phyloP scores from a whole-genome alignment of 192 early-diverging fungal genomes.

The Gamsiella multidivaricata region DNA sequence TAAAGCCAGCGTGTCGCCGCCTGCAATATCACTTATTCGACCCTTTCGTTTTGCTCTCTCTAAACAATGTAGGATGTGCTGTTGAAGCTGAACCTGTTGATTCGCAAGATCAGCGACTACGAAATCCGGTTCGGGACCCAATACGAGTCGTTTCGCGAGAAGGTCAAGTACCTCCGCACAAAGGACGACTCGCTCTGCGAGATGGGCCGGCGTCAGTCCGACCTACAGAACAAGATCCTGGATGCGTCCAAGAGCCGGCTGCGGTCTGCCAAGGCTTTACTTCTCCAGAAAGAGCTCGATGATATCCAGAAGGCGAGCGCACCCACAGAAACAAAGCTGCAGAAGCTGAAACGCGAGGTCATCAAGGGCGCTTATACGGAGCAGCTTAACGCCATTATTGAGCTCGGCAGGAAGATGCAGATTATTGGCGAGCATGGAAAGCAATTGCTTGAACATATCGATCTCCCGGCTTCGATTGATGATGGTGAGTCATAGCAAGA shows the following conservation, averaged over 20 bases:
- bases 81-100: constrained; percentile 46
- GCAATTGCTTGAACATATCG: constrained; percentile 43
- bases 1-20: too few species aligned
- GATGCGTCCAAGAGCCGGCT: constrained; percentile 40
- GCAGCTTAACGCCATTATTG: constrained; percentile 46
- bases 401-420: constrained; percentile 52
- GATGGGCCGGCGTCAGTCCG: constrained; percentile 46
- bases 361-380: constrained; percentile 46
- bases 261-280: constrained; percentile 30
- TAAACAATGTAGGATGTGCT: constrained; percentile 53
- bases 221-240: constrained; percentile 39
- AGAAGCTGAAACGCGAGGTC: constrained; percentile 36
- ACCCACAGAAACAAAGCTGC: constrained; percentile 30
- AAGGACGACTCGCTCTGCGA: constrained; percentile 56
- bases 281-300: constrained; percentile 42
- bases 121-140: constrained; percentile 49
- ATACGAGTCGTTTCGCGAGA: constrained; percentile 50
- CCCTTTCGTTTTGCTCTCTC: too few species aligned
- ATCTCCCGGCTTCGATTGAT: constrained; percentile 13
- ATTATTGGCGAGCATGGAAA: constrained; percentile 54
- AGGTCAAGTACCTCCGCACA: constrained; percentile 51
- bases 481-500: constrained; percentile 50
- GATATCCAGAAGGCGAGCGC: constrained; percentile 39
- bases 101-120: constrained; percentile 54
- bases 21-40: too few species aligned